Evolutionary conservation across 306 rosid genomes (phyloP).

Genomic region (Cucumis melo): DNA sequence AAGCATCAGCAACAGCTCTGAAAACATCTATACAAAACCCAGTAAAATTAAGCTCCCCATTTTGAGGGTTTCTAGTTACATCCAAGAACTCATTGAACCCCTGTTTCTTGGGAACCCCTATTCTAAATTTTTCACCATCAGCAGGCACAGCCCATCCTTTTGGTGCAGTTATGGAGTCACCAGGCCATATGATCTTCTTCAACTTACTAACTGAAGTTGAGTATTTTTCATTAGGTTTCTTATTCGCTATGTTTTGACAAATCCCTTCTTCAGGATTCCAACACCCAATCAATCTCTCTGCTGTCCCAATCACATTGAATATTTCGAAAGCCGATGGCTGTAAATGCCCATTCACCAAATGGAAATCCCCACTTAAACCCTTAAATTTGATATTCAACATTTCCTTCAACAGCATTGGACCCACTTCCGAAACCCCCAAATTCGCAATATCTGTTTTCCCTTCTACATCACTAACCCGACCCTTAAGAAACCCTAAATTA

Average conservation of each 20-base stretch:
- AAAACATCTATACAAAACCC: slow-evolving; percentile 23
- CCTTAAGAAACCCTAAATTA: background rate
- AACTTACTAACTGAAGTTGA: background rate
- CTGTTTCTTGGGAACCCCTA: slow-evolving; percentile 17
- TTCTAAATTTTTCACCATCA: slow-evolving; percentile 13
- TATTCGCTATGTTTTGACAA: background rate
- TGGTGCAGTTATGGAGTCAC: slow-evolving; percentile 7
- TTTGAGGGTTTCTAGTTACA: slow-evolving; percentile 2
- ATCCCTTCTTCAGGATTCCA: slow-evolving; percentile 13
- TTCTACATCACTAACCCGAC: background rate
- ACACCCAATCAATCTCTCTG: slow-evolving; percentile 17
- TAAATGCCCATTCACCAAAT: slow-evolving; percentile 16
- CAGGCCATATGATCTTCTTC: slow-evolving; percentile 28
- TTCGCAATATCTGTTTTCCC: slow-evolving; percentile 1
- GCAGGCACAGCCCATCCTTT: slow-evolving; percentile 20
- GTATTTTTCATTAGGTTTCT: background rate
- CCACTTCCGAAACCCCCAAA: slow-evolving; percentile 5
- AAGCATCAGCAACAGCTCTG: background rate
- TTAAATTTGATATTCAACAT: slow-evolving; percentile 1
- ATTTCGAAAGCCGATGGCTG: slow-evolving; percentile 15
- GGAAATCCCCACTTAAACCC: slow-evolving; percentile 16
- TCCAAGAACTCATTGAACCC: slow-evolving; percentile 13
- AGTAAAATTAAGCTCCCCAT: background rate
- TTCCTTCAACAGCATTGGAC: background rate
- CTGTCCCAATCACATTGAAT: slow-evolving; percentile 13